phyloP scores from a whole-genome alignment of 1,139 yeast species.

The Trichomonascaceae sp. region DNA sequence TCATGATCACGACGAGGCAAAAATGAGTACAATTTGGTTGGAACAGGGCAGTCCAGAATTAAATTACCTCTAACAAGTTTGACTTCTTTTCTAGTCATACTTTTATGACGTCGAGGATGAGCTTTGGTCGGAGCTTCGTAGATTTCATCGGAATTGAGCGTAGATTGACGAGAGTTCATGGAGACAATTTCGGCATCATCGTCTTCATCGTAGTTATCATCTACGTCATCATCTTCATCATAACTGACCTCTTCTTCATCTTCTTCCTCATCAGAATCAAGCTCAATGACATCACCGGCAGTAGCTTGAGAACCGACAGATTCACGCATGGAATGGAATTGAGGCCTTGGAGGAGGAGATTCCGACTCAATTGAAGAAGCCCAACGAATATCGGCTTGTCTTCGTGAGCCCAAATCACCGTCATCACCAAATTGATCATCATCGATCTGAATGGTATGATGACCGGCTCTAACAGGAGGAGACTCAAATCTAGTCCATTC shows the following conservation, averaged over 20 bases:
- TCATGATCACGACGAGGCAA: conserved; percentile 80
- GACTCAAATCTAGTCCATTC: conserved; percentile 29
- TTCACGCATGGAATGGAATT: conserved; percentile 14
- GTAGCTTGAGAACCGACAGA: conserved; percentile 1
- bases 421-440: conserved; percentile 13
- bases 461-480: conserved; percentile 25
- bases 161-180: conserved; percentile 20
- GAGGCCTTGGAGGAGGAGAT: conserved; percentile 22
- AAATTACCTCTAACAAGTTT: conserved; percentile 70
- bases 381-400: conserved; percentile 1
- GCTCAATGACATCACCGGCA: conserved; percentile 1
- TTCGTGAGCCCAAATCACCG: conserved; percentile 7
- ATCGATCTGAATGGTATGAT: conserved; percentile 23
- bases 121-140: conserved; percentile 41
- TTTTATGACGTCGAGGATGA: conserved; percentile 55
- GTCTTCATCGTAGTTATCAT: conserved; percentile 15
- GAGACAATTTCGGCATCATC: conserved; percentile 25
- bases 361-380: conserved; percentile 13
- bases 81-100: conserved; percentile 55
- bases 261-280: conserved; percentile 13
- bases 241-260: conserved; percentile 21
- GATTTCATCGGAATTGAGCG: conserved; percentile 13
- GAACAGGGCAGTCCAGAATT: conserved; percentile 88
- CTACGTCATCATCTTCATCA: conserved; percentile 25
- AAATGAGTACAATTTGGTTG: conserved; percentile 73